A percentile compares a stretch with the other conserved stretches of the same genome.
Conservation (phyloP, 495 filamentous ascomycete species). For the Aspergillus incahuasiensis region DNA sequence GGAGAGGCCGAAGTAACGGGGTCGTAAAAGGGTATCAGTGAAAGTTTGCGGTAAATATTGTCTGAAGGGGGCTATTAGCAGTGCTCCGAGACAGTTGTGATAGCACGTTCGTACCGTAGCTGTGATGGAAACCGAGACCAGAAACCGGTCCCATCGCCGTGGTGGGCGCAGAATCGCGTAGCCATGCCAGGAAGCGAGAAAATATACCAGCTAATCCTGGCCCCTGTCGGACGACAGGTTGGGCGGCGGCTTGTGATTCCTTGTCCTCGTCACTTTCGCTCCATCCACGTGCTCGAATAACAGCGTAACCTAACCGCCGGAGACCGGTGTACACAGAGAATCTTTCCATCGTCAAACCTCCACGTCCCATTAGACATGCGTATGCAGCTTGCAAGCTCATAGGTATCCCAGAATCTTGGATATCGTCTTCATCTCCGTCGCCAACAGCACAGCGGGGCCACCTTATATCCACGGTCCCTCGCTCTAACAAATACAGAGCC, state of each 20-base stretch:
- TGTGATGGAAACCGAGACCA: slow-evolving; percentile 70
- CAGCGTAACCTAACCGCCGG: slow-evolving; percentile 76
- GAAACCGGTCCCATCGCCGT: slow-evolving; percentile 64
- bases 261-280: slow-evolving; percentile 22
- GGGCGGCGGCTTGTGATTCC: background rate
- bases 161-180: slow-evolving; percentile 25
- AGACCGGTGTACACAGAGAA: slow-evolving; percentile 83
- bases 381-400: slow-evolving; percentile 91
- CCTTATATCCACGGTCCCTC: slow-evolving; percentile 78
- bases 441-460: slow-evolving; percentile 55
- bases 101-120: slow-evolving; percentile 49
- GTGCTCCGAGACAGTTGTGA: background rate
- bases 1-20: slow-evolving; percentile 33
- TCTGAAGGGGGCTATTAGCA: slow-evolving; percentile 24
- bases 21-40: slow-evolving; percentile 70
- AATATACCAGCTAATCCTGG: slow-evolving; percentile 34
- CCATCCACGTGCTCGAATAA: slow-evolving; percentile 63
- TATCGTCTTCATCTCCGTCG: slow-evolving; percentile 23
- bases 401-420: slow-evolving; percentile 59
- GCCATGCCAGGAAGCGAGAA: slow-evolving; percentile 31
- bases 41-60: slow-evolving; percentile 70
- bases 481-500: slow-evolving; percentile 79
- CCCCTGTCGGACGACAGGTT: slow-evolving; percentile 15
- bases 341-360: slow-evolving; percentile 67
- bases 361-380: slow-evolving; percentile 65